Evolutionary conservation across 2,329 filamentous ascomycete genomes (phyloP), one percentile per base, ranked within the genome.

Genomic region (Ophiocordyceps sinensis): DNA sequence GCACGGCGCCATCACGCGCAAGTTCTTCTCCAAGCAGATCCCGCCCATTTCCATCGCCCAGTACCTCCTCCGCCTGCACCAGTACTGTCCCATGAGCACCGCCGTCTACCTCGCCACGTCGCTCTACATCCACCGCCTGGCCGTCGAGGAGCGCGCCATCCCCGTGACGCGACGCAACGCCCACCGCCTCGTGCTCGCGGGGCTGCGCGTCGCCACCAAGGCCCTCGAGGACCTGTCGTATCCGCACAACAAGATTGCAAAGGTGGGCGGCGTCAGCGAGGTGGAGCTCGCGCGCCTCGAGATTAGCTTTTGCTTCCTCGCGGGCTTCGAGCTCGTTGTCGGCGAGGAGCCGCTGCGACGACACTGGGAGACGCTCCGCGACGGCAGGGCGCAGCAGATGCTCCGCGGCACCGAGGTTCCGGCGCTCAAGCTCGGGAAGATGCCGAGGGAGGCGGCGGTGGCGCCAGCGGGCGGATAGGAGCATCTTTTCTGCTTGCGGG

Each of bases 151-250:
- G 55, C 76, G 76, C 49, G 75, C 82, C 21, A 81, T 96, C 19
- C 79, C 81, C 1, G 82, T 94, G 8, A 94, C 87, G 3, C 72
- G 74, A 43, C 75, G 85, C 43, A 96, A 94, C 47, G 82, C 85
- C 45, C 89, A 98, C 59, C 78, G 91, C 3, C 66, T 96, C 8
- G 70, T 94, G 28, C 72, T 98, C 14, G 88, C 86, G 0, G 85
- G 83, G 7, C 68, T 95, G 41, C 70, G 88, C 30, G 84, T 95
- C 4, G 87, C 89, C 13, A 91, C 88, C 75, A 98, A 96, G 64
- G 85, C 86, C 0, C 66, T 95, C n/a, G 89, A 98, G 60, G 89
- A 96, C 58, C 71, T 89, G 41, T 84, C 81, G 50, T 94, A 93
- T 63, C 77, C 85, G 9, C 89, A 95, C 62, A 72, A 72, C 44